phyloP scores from a whole-genome alignment of 139 green algal genomes.

The Klebsormidium nitens region DNA sequence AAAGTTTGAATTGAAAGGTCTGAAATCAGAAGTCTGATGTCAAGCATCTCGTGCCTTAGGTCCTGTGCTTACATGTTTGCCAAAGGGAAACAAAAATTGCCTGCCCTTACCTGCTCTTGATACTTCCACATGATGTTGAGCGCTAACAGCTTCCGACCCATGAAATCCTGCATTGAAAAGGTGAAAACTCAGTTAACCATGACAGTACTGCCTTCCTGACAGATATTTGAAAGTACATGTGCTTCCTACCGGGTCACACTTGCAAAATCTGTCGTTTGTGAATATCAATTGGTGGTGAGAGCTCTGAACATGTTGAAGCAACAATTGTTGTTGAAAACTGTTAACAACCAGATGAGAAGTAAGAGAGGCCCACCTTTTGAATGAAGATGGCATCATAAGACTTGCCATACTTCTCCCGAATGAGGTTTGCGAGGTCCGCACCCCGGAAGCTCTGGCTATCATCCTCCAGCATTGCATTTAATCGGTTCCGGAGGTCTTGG shows the following conservation, averaged over 20 bases:
- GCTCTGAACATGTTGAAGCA: background rate
- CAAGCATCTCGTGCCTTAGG: background rate
- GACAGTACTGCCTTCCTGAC: background rate
- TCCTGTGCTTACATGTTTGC: background rate
- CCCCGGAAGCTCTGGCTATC: conserved; percentile 19
- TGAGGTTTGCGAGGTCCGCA: conserved; percentile 19
- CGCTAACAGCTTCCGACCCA: conserved; percentile 30
- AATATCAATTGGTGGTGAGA: background rate
- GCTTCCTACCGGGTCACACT: background rate
- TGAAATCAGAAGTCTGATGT: too few species aligned
- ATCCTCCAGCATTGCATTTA: conserved; percentile 12
- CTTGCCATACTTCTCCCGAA: conserved; percentile 30
- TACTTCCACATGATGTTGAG: conserved; percentile 41
- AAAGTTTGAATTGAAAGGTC: too few species aligned
- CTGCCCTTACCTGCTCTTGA: conserved; percentile 20
- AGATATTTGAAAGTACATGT: too few species aligned
- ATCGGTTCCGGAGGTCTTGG: conserved; percentile 21
- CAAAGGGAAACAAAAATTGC: background rate
- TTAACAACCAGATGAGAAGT: background rate
- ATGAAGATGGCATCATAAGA: conserved; percentile 38
- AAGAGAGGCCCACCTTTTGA: conserved; percentile 7
- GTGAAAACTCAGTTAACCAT: background rate
- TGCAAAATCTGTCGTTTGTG: background rate
- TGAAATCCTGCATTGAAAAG: conserved; percentile 14
- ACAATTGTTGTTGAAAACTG: background rate